Conservation (phyloP, 148 eudicot species). For the Arctostaphylos glauca region DNA sequence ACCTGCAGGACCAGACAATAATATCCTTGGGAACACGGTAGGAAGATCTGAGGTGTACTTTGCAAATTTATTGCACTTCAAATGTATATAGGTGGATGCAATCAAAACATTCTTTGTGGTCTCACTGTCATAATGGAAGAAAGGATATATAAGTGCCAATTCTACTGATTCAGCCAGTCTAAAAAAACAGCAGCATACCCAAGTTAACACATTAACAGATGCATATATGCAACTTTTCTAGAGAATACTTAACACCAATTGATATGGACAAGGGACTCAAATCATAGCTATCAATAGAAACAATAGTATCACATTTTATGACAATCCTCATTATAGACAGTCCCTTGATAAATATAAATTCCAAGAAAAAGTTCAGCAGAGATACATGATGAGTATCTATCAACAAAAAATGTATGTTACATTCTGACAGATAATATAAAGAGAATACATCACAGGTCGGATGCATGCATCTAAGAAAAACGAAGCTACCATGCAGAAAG, state of each 20-base stretch:
- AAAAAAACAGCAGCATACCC: neutral
- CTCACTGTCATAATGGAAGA: slow-evolving; percentile 57
- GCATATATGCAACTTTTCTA: neutral
- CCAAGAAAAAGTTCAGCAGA: neutral
- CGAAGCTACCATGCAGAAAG: neutral
- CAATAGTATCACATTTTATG: neutral
- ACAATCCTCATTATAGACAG: neutral
- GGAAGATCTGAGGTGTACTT: slow-evolving; percentile 74
- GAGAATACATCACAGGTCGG: neutral
- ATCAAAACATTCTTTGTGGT: slow-evolving; percentile 80
- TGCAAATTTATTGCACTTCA: slow-evolving; percentile 60
- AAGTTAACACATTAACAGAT: neutral
- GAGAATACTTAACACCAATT: neutral
- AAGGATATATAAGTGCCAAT: slow-evolving; percentile 7
- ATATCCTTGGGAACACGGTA: slow-evolving; percentile 70
- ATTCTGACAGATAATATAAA: neutral
- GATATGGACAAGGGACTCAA: neutral
- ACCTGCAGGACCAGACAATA: slow-evolving; percentile 97
- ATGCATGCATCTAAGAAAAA: no score
- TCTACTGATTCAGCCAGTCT: neutral
- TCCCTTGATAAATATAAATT: neutral
- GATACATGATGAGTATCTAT: neutral
- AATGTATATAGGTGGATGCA: slow-evolving; percentile 77
- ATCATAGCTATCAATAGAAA: neutral
- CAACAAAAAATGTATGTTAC: neutral